Evolutionary conservation across 805 yeast species (phyloP), one percentile per base, ranked within the genome.

Genomic region (Suhomyces sp.): DNA sequence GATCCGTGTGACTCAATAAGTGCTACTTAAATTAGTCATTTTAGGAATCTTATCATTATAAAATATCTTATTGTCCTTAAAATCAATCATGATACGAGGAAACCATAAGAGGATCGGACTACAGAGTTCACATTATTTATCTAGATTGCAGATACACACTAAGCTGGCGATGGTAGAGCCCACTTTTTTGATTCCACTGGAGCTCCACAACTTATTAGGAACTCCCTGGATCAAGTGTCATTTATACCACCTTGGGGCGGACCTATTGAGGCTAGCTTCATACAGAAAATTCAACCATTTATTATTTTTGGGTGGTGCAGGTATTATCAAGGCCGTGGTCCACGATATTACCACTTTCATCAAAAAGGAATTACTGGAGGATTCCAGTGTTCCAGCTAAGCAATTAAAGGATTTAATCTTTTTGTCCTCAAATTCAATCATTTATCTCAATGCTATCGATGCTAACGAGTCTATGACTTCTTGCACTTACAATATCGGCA

Each of bases 201-300:
- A 40, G 10, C 35, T 40, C 21, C 36, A 38, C 28, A 34, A 33
- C 20, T 29, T 41, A 14, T 35, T 46, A 17, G 37, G 40, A 10
- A 42, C 46, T 25, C 48, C 63, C 4, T 61, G 63, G 65, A 38
- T 58, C 26, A 48, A 58, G 31, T 53, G 54, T 29, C 70, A 65
- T 39, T 46, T 64, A n/a, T 56, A 53, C 36, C 46, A 50, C 28
- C 39, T 63, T 10, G 72, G 72, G 5, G 51, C 53, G 23, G 69
- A 65, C 33, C 50, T 58, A 19, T 43, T 65, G 25, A 45, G 61
- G 23, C 50, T 65, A 8, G 54, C 53, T 28, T 46, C 60, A 4
- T 65, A 65, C 46, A 56, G 56, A 38, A 57, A 54, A 40, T 51
- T 65, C 23, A 50, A 55, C 23, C 48, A 54, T 18, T 41, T 53